Evolutionary conservation across 2,329 filamentous ascomycete species (phyloP), one percentile per base, ranked within the genome.

Genomic region (Penicillium freii): DNA sequence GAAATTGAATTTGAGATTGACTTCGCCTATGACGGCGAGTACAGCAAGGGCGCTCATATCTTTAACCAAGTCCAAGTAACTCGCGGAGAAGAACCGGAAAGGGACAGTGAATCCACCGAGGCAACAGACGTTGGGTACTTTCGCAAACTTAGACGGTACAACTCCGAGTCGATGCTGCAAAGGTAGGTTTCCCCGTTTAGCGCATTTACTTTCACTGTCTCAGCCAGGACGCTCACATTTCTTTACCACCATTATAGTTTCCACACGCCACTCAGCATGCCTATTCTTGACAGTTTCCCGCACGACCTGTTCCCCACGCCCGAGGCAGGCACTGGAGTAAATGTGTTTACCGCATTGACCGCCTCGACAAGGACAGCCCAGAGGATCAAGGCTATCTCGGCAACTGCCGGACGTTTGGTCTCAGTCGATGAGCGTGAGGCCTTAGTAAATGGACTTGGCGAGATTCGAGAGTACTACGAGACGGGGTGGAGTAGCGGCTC

Each of bases 381-480:
- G 21, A 83, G 85, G 34, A 78, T 97, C 45, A 88, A 87, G 69
- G 73, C 76, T 2, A 75, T 96, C 29, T 85, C 89, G 63, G 77
- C 81, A 23, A 80, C 88, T 13, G 86, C 89, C 13, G 77, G 83
- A 17, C 83, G 87, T 60, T 81, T 57, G 73, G 80, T 92, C 17
- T 80, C 81, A 0, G 66, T 93, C 3, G 91, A 95, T 58, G 92
- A 97, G 69, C 83, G 93, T 42, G 94, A 99, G 75, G 80, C 81
- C 2, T 79, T 97, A n/a, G 84, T 86, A 45, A 94, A 96, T 69
- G 87, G 89, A 13, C 79, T 99, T 39, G 86, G 89, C 25, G 88
- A 90, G 58, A 87, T 97, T 67, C 88, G 89, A 1, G 92, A 96
- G 69, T 90, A 90, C 58, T 97, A 97, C 72, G 87, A 91, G 65